Evolutionary conservation across 352 stramenopile genomes (phyloP).

Genomic region (Bremia lactucae): DNA sequence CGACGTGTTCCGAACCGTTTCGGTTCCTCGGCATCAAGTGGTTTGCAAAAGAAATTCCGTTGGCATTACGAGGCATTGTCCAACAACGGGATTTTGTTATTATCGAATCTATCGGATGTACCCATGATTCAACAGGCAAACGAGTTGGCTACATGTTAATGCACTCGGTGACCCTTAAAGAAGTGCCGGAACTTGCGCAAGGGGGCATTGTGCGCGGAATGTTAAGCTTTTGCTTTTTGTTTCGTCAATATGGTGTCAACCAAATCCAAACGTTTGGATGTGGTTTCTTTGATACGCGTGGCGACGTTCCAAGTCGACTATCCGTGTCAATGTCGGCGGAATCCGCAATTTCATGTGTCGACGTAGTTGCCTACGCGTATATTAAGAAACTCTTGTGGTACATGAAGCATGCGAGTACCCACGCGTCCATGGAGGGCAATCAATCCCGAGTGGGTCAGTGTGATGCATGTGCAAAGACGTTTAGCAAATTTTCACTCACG

Average conservation of each 20-base stretch:
- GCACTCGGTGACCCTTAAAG: constrained; percentile 32
- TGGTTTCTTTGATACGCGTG: constrained; percentile 40
- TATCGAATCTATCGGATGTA: constrained; percentile 11
- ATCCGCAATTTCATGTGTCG: constrained; percentile 26
- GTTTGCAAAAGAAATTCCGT: constrained; percentile 39
- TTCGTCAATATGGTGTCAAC: constrained; percentile 16
- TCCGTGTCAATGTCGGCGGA: constrained; percentile 30
- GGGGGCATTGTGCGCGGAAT: constrained; percentile 31
- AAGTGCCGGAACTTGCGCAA: constrained; percentile 27
- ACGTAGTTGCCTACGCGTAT: constrained; percentile 38
- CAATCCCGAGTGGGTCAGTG: constrained; percentile 12
- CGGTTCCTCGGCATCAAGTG: constrained; percentile 45
- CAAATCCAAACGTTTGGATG: constrained; percentile 30
- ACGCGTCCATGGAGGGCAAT: background rate
- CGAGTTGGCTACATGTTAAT: constrained; percentile 30
- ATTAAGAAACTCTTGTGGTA: constrained; percentile 53
- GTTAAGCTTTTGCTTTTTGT: constrained; percentile 42
- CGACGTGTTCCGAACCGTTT: constrained; percentile 26
- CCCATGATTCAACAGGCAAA: constrained; percentile 16
- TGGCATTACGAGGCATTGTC: constrained; percentile 26
- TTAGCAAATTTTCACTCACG: constrained; percentile 12
- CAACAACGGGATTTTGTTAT: constrained; percentile 36
- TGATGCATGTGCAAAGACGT: constrained; percentile 12
- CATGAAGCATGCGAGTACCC: constrained; percentile 18
- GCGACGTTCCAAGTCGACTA: constrained; percentile 35